Conservation (phyloP, 805 yeast genomes). For the Zygosaccharomyces siamensis region DNA sequence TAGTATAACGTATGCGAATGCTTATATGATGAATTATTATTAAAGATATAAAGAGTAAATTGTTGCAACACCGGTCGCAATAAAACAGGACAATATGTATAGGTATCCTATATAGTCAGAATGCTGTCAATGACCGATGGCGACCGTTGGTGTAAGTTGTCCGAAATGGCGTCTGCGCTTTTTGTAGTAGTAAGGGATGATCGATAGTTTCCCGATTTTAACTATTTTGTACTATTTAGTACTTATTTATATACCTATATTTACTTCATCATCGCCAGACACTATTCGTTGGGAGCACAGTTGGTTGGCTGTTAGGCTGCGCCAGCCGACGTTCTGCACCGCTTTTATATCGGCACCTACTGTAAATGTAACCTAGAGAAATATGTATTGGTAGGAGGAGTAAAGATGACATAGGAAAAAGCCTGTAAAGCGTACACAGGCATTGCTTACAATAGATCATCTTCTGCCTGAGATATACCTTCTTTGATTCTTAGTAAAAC, state of each 20-base stretch:
- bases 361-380: not conserved
- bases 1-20: not conserved
- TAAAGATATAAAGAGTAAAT: too few relatives aligned
- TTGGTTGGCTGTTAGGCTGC: not conserved
- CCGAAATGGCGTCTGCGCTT: not conserved
- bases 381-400: not conserved
- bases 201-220: not conserved
- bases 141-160: not conserved
- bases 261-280: not conserved
- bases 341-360: not conserved
- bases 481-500: constrained; percentile 78
- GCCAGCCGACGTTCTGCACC: not conserved
- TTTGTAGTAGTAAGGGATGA: constrained; percentile 1
- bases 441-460: constrained; percentile 40
- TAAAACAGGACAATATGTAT: not conserved
- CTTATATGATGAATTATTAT: not conserved
- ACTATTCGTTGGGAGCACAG: not conserved
- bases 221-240: too few relatives aligned
- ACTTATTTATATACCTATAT: not conserved
- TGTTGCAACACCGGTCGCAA: not conserved
- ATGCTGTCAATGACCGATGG: not conserved
- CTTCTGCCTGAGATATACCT: constrained; percentile 65
- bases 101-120: not conserved
- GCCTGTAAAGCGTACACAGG: not conserved
- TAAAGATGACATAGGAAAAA: not conserved